Conservation (phyloP, 495 filamentous ascomycete species). For the Sordaria brevicollis region DNA sequence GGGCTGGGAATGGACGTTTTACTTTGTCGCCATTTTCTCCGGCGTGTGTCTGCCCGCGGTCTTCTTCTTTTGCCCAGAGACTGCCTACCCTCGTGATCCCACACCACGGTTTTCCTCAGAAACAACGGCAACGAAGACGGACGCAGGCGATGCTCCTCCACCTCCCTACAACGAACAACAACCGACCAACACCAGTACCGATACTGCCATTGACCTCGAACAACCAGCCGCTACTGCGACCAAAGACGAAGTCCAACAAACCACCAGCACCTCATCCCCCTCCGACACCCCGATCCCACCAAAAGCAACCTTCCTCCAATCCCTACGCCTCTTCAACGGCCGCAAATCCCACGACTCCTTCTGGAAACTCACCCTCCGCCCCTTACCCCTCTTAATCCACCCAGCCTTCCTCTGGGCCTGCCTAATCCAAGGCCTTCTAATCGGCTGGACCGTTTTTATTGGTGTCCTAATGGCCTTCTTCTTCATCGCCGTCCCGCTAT, state of each 20-base stretch:
- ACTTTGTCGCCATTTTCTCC: conserved; percentile 62
- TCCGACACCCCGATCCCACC: neutral
- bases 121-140: neutral
- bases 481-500: conserved; percentile 69
- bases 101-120: conserved; percentile 1
- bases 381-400: conserved; percentile 57
- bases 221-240: neutral
- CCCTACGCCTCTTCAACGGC: conserved; percentile 66
- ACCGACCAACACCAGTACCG: neutral
- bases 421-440: conserved; percentile 80
- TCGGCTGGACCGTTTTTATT: conserved; percentile 93
- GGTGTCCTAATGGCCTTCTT: conserved; percentile 77
- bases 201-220: neutral
- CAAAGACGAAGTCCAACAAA: neutral
- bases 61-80: conserved; percentile 78
- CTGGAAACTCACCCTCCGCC: conserved; percentile 54
- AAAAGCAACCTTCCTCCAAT: conserved; percentile 44
- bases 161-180: neutral
- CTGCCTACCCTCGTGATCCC: conserved; percentile 55
- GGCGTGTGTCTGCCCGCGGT: conserved; percentile 52
- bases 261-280: neutral
- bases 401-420: conserved; percentile 85
- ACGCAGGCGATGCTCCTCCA: neutral
- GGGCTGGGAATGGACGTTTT: conserved; percentile 73
- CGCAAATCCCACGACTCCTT: conserved; percentile 57